Evolutionary conservation across 495 filamentous ascomycete species (phyloP), one percentile per base, ranked within the genome.

Genomic region (Xylaria intraflava): DNA sequence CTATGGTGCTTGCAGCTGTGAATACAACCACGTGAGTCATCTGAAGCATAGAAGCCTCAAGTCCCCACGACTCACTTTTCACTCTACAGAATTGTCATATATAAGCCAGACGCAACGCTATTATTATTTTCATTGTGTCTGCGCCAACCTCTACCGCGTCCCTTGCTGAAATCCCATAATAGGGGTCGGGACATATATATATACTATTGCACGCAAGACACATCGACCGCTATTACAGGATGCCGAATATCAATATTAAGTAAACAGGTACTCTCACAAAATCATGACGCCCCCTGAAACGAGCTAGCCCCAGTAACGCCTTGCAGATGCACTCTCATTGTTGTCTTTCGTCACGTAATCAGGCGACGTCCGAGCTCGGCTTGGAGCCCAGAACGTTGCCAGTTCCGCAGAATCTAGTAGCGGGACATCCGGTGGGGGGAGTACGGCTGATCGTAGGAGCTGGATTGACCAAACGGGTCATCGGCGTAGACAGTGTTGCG

Each of bases 401-500:
- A 8, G 14, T 31, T 53, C 27, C 63, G 49, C 14, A 48, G 51
- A 23, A 56, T 49, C 64, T 66, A 66, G 46, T 64, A 66, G 49
- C 64, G 64, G 52, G 64, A 66, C 40, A 40, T 57, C 30, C 73
- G 64, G 56, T 72, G 68, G 19, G 71, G 69, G 30, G 70, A 72
- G 43, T 65, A 70, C 24, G 69, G 65, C 61, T 70, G 66, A 27
- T 77, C 74, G 57, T 70, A 76, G 24, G 66, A 59, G 45, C 60
- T 69, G 39, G 72, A 59, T 9, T 73, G 72, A 41, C 63, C 68
- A 42, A 74, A 77, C 1, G 74, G 71, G 46, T 76, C 73, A 60
- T 93, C 88, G 36, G 84, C 77, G 64, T 92, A 96, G 22, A 86
- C 72, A 0, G 89, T 93, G 8, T 78, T 75, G 38, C 89, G 81